phyloP scores from a whole-genome alignment of 2,329 filamentous ascomycete genomes.

The Raffaelea albimanens region DNA sequence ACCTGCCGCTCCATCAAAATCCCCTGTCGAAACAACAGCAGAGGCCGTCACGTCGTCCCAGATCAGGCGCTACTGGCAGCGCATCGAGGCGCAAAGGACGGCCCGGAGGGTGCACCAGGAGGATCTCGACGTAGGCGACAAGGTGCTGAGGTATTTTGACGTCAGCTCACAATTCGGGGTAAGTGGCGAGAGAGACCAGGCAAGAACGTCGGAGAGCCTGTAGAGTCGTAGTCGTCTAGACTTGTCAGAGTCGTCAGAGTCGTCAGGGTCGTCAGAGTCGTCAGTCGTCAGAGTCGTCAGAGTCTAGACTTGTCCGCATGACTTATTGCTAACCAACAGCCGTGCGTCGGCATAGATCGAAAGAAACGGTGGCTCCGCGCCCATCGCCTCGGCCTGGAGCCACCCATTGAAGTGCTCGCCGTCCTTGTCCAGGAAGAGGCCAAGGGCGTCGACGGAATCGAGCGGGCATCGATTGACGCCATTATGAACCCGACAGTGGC shows the following conservation, averaged over 20 bases:
- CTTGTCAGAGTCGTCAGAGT: no score
- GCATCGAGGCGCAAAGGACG: slow-evolving; percentile 58
- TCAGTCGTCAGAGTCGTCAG: no score
- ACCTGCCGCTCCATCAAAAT: slow-evolving; percentile 25
- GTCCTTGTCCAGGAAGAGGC: slow-evolving; percentile 67
- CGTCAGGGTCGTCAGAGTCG: no score
- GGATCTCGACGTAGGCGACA: slow-evolving; percentile 64
- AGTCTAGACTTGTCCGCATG: background rate
- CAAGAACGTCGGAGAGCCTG: no score
- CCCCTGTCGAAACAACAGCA: slow-evolving; percentile 47
- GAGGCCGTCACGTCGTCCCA: slow-evolving; percentile 56
- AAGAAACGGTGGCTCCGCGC: slow-evolving; percentile 83
- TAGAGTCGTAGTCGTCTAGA: no score
- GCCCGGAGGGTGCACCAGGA: slow-evolving; percentile 70
- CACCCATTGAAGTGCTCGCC: slow-evolving; percentile 82
- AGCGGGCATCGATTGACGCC: slow-evolving; percentile 69
- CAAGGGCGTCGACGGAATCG: slow-evolving; percentile 39
- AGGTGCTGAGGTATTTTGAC: slow-evolving; percentile 85
- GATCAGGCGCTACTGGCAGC: slow-evolving; percentile 69
- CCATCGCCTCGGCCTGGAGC: slow-evolving; percentile 69
- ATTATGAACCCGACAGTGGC: slow-evolving; percentile 39
- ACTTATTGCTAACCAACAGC: slow-evolving; percentile 38
- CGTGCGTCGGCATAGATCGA: slow-evolving; percentile 76
- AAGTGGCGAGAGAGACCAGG: no score
- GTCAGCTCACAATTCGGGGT: slow-evolving; percentile 87